A percentile compares a stretch with the other conserved stretches of the same genome.
Conservation (phyloP, 2,329 filamentous ascomycete species). For the Amesomyces nigricolor region DNA sequence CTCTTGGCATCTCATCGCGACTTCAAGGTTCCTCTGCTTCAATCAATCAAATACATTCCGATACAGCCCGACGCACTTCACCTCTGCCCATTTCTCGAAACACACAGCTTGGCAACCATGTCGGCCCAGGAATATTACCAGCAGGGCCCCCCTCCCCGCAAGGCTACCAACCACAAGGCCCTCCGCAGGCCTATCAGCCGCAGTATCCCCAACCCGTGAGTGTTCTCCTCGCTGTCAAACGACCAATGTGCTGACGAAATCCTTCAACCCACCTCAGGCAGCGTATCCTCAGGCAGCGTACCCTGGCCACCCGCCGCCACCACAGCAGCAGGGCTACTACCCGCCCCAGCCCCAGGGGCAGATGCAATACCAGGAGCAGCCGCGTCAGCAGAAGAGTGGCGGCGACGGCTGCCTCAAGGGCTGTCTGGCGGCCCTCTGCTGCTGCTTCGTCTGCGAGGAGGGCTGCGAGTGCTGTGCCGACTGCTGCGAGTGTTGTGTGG, state of each 20-base stretch:
- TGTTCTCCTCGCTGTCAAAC: conserved; percentile 14
- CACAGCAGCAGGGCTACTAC: conserved; percentile 34
- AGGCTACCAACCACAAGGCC: conserved; percentile 20
- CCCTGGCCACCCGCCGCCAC: conserved; percentile 30
- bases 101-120: conserved; percentile 26
- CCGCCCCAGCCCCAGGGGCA: conserved; percentile 40
- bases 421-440: conserved; percentile 45
- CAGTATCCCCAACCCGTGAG: conserved; percentile 42
- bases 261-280: background rate
- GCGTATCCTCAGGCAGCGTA: conserved; percentile 34
- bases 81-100: background rate
- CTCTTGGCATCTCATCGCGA: no score
- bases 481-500: conserved; percentile 38
- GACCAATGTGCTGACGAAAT: conserved; percentile 7
- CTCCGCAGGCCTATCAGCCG: conserved; percentile 34
- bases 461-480: conserved; percentile 46
- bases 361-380: conserved; percentile 44
- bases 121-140: conserved; percentile 35
- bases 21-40: no score
- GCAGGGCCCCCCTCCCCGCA: conserved; percentile 33
- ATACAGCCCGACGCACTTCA: no score
- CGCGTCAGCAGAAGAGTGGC: conserved; percentile 33
- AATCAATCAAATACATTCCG: no score
- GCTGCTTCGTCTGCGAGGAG: conserved; percentile 47
- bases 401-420: conserved; percentile 39